Base-by-base conservation (phyloP, 495 filamentous ascomycete species). In the Hypoxylon subgilvum region DNA sequence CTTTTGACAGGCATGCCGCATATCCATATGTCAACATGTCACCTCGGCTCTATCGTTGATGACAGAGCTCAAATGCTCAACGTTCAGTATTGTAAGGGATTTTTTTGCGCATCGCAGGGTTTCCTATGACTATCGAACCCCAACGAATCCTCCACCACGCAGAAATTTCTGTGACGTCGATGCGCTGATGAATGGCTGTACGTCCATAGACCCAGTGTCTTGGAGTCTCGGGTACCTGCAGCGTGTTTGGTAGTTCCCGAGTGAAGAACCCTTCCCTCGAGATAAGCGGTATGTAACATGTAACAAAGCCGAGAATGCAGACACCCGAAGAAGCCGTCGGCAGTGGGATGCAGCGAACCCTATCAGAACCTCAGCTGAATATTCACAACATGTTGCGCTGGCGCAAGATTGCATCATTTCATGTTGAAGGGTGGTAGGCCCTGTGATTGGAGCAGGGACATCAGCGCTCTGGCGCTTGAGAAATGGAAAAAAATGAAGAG, bases 321-420 rank as follows among this genome's bases (percentile, higher is more conserved):
- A 27, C 14, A 54, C 22, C 44, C 41, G 46, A 41, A 27, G n/a
- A 41, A 34, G 38, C 41, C 23, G 38, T 52, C 52, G 57, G 46
- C n/a, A 58, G 30, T 49, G 48, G 57, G 43, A 66, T 58, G 63
- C 63, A 54, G 52, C 30, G 14, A 66, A 62, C 63, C 63, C 63
- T 66, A 66, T 50, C 43, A 31, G 47, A 51, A 63, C 63, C 32
- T n/a, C 54, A 51, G 14, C 21, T 40, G 48, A 54, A 16, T 12
- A 40, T 39, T 58, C 23, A 30, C 19, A 46, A 18, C 21, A 21
- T 17, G 17, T 35, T 41, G 32, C 14, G 25, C 8, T 1, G n/a
- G 31, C 4, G 31, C 23, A 39, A 58, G 16, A 57, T 57, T 55
- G 39, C 44, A 44, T 51, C 25, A 50, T 49, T 61, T 50, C 44